phyloP scores from a whole-genome alignment of 495 filamentous ascomycete genomes.

The Pyrenula aspistea region DNA sequence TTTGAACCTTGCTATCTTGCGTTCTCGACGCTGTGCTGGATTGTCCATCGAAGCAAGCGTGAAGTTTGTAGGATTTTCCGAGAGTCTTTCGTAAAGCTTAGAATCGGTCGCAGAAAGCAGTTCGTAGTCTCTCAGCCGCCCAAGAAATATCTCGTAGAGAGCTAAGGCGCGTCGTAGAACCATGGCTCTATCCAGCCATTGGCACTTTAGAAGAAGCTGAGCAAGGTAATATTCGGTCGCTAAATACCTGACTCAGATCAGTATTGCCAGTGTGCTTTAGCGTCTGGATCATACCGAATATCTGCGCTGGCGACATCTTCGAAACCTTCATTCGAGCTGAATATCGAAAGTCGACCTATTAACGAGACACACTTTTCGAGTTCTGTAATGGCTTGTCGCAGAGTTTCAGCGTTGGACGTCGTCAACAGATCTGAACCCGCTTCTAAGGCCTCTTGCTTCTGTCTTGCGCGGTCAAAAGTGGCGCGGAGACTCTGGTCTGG shows the following conservation, averaged over 20 bases:
- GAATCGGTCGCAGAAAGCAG: slow-evolving; percentile 55
- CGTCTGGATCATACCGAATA: slow-evolving; percentile 48
- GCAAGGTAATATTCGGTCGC: slow-evolving; percentile 55
- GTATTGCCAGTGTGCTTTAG: slow-evolving; percentile 14
- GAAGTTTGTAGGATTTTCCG: slow-evolving; percentile 52
- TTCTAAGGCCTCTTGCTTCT: slow-evolving; percentile 37
- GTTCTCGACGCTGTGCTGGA: slow-evolving; percentile 57
- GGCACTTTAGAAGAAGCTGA: slow-evolving; percentile 48
- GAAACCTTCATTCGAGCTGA: slow-evolving; percentile 79
- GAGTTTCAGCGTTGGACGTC: slow-evolving; percentile 56
- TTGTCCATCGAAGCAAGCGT: slow-evolving; percentile 57
- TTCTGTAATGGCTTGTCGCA: slow-evolving; percentile 44
- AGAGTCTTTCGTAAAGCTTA: slow-evolving; percentile 60
- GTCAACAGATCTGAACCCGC: slow-evolving; percentile 37
- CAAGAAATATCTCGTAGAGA: slow-evolving; percentile 66
- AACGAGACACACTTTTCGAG: slow-evolving; percentile 64
- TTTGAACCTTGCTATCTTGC: slow-evolving; percentile 77
- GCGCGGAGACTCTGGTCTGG: slow-evolving; percentile 42
- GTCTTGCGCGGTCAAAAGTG: slow-evolving; percentile 45
- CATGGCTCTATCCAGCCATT: slow-evolving; percentile 44
- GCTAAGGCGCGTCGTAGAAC: slow-evolving; percentile 49
- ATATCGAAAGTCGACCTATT: slow-evolving; percentile 59
- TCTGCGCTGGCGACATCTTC: slow-evolving; percentile 82
- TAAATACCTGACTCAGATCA: slow-evolving; percentile 45
- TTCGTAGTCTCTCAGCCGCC: slow-evolving; percentile 63